These are phyloP conservation scores for Lentinula sp. DNA, from an alignment of 768 basidiomycete genomes.

Conservation along the genomic window DNA sequence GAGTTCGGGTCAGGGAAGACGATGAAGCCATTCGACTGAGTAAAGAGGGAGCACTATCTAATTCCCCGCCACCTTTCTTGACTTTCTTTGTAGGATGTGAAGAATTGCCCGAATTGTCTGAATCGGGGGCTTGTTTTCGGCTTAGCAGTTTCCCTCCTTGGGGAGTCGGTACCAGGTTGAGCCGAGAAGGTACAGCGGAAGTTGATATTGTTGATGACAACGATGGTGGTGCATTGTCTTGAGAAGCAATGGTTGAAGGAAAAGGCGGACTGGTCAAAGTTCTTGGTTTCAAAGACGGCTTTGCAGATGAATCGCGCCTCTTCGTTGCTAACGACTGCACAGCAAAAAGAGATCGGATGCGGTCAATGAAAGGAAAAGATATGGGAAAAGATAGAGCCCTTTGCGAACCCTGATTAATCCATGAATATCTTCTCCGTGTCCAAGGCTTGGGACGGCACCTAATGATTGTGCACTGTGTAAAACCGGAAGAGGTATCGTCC, in stretches of 20 bases:
- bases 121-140: background rate
- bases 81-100: slow-evolving; percentile 3
- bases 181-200: background rate
- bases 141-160: background rate
- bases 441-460: slow-evolving; percentile 14
- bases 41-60: slow-evolving; percentile 28
- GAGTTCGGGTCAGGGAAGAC: background rate
- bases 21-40: slow-evolving; percentile 33
- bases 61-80: slow-evolving; percentile 17
- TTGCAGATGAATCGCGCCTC: background rate
- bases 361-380: slow-evolving; percentile 13
- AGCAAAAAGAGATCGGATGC: background rate
- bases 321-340: background rate
- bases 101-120: background rate
- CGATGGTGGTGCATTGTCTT: background rate
- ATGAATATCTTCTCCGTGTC: slow-evolving; percentile 27
- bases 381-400: slow-evolving; percentile 27
- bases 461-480: slow-evolving; percentile 25
- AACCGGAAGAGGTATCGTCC: slow-evolving; percentile 37
- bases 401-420: slow-evolving; percentile 52
- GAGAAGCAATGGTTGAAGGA: background rate
- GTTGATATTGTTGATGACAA: background rate
- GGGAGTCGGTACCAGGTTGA: background rate
- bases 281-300: background rate
- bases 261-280: background rate